Percentiles rank a stretch among this genome's conserved stretches.
These are phyloP conservation scores for Bocquillonia castaneifolia DNA, from an alignment of 441 rosid species.

Conservation along the genomic window DNA sequence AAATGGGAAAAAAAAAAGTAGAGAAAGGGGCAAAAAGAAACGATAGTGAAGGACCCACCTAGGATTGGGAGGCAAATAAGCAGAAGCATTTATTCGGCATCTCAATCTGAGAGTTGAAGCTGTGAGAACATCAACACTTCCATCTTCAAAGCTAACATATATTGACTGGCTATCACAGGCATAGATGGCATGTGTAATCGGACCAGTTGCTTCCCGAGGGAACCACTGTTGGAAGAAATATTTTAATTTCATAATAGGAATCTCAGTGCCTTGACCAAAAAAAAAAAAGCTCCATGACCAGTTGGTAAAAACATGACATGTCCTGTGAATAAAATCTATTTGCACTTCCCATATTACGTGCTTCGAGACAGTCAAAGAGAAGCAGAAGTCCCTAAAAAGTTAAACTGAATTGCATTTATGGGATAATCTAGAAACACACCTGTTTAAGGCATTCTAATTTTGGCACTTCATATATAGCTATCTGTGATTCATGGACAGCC, in stretches of 20 bases:
- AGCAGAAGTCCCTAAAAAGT: neutral
- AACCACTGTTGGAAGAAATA: conserved; percentile 44
- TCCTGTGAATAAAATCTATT: neutral
- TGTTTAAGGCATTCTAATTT: conserved; percentile 66
- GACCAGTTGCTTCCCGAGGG: conserved; percentile 59
- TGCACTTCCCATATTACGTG: neutral
- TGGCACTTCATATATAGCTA: conserved; percentile 65
- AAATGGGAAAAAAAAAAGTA: neutral
- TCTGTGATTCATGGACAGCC: conserved; percentile 69
- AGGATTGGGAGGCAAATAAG: conserved; percentile 62
- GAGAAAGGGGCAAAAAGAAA: neutral
- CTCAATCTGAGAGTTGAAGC: conserved; percentile 55
- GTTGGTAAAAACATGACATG: neutral
- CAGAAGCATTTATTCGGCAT: conserved; percentile 63
- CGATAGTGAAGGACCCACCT: conserved; percentile 31
- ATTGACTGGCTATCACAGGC: conserved; percentile 71
- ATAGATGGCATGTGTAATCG: conserved; percentile 77
- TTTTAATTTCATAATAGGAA: conserved; percentile 10
- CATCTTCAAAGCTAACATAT: conserved; percentile 73
- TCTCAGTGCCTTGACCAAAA: neutral
- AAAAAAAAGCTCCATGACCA: neutral
- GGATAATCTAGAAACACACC: conserved; percentile 35
- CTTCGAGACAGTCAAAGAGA: neutral
- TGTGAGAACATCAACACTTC: conserved; percentile 57
- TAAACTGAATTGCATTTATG: neutral